Conservation (phyloP, 2,329 filamentous ascomycete species). For the Mycosphaerella arachidis region DNA sequence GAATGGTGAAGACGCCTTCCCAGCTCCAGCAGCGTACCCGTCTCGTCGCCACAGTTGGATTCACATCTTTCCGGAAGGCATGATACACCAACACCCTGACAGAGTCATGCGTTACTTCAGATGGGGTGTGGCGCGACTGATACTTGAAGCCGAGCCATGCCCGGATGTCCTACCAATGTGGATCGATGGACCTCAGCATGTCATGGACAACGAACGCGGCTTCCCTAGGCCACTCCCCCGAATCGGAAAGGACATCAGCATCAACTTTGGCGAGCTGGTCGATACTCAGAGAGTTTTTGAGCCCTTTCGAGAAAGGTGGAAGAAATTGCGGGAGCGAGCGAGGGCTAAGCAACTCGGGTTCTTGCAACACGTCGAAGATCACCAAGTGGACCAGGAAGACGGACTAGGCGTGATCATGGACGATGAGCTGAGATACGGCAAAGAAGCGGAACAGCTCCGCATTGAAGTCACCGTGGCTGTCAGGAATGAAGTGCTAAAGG, state of each 20-base stretch:
- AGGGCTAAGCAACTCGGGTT: conserved; percentile 39
- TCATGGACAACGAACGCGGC: conserved; percentile 79
- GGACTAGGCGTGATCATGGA: conserved; percentile 59
- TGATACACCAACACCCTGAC: conserved; percentile 79
- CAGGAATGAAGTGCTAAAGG: conserved; percentile 72
- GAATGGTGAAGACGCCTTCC: conserved; percentile 60
- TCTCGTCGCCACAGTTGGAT: conserved; percentile 75
- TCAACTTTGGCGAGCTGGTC: conserved; percentile 75
- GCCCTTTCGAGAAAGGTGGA: conserved; percentile 71
- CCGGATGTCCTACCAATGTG: conserved; percentile 92
- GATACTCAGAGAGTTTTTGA: conserved; percentile 73
- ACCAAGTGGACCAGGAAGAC: conserved; percentile 3
- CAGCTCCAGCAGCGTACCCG: conserved; percentile 66
- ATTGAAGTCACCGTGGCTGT: conserved; percentile 76
- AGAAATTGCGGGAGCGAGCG: conserved; percentile 55
- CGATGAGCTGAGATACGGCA: conserved; percentile 61
- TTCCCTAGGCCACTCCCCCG: conserved; percentile 81
- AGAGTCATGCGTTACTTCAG: conserved; percentile 93
- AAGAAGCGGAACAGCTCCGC: conserved; percentile 72
- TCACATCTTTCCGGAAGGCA: conserved; percentile 93
- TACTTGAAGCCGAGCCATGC: conserved; percentile 81
- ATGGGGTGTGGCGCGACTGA: conserved; percentile 88
- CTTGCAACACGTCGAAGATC: conserved; percentile 7
- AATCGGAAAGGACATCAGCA: conserved; percentile 61
- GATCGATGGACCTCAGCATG: conserved; percentile 79